Evolutionary conservation across 1,139 yeast genomes (phyloP), one percentile per base, ranked within the genome.

Genomic region (Blastobotrys apis): DNA sequence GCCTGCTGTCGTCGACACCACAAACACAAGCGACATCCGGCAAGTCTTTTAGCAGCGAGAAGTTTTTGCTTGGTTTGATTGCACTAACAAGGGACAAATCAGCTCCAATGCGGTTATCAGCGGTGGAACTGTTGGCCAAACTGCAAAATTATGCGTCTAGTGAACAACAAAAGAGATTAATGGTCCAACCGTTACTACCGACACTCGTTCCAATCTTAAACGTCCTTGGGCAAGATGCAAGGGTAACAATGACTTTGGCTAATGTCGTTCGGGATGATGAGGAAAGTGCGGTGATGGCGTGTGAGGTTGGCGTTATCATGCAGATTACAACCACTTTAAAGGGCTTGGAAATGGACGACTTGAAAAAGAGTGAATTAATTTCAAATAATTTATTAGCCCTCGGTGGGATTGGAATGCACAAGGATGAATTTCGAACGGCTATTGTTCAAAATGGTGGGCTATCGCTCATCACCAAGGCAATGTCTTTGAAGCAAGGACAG

Each of bases 361-460:
- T 58, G 51, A 43, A 41, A 16, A 48, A 53, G 36, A 45, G 55
- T 30, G 59, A 61, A 37, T 48, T 56, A 20, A 50, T 56, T 19
- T 57, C 65, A 15, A 53, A 57, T 22, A 56, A 59, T 13, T 45
- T 65, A 8, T 50, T 60, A 8, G 64, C 64, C 8, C 50, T 64
- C 17, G 67, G 67, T 2, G 69, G 67, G 3, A 55, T 66, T 20
- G 63, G 66, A 4, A 48, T 62, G 41, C 62, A 60, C 37, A 56
- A 56, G 21, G 68, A 66, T 43, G 50, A 53, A n/a, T 60, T 55
- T 46, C 54, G 71, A 12, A 47, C 52, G 26, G 57, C 51, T 26
- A 64, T 65, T 23, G 58, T 64, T 19, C 64, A 61, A 4, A 58
- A 57, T 4, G 64, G 64, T 3, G 59, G 60, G n/a, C 47, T 66